Evolutionary conservation across 176 grass and related monocot genomes (phyloP).

Genomic region (Bonia amplexicaulis): DNA sequence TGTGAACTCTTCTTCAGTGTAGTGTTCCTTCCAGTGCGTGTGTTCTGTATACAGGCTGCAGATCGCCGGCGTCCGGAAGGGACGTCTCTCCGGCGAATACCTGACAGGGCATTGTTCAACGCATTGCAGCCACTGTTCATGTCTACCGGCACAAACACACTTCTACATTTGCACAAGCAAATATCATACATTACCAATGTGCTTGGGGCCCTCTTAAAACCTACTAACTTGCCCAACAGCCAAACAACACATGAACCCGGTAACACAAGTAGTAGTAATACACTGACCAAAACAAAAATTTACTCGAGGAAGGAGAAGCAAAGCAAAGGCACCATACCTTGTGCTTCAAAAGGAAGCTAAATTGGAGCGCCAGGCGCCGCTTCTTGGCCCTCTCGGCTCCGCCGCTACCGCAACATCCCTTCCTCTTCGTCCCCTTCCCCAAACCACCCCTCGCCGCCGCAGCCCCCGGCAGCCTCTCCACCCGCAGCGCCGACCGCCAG

Average conservation of each 20-base stretch:
- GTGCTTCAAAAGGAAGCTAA: constrained; percentile 10
- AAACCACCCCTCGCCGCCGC: neutral
- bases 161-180: neutral
- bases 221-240: constrained; percentile 11
- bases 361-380: constrained; percentile 18
- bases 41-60: no score
- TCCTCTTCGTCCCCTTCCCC: constrained; percentile 32
- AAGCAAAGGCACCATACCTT: constrained; percentile 28
- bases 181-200: neutral
- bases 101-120: neutral
- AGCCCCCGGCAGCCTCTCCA: neutral
- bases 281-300: neutral
- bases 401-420: neutral
- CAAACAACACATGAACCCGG: constrained; percentile 20
- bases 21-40: no score
- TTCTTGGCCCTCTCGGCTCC: constrained; percentile 21
- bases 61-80: no score
- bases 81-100: no score
- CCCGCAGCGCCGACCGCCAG: neutral
- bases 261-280: neutral
- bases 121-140: neutral
- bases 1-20: no score
- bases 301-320: neutral
- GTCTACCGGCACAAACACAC: neutral
- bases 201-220: neutral